These are phyloP conservation scores for Hordeum marinum DNA, from an alignment of 176 grass and related monocot genomes.

Conservation along the genomic window DNA sequence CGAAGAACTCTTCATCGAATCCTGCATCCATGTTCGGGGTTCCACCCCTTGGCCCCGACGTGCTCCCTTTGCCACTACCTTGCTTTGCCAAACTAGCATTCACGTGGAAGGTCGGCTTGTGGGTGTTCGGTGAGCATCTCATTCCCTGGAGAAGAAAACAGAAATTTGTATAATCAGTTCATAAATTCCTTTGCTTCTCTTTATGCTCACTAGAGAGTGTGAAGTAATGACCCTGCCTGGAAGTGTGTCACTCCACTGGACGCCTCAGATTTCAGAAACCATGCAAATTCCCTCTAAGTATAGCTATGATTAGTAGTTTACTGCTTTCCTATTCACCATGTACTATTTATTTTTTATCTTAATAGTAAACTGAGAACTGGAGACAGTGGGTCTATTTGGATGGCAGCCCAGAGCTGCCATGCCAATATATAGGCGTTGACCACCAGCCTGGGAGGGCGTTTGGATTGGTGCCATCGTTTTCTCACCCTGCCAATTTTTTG, in stretches of 20 bases:
- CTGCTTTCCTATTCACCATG: neutral
- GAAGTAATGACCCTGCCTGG: neutral
- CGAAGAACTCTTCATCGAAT: slow-evolving; percentile 78
- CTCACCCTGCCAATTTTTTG: too few relatives aligned
- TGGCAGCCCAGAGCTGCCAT: too few relatives aligned
- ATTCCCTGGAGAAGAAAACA: slow-evolving; percentile 64
- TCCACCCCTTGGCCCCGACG: slow-evolving; percentile 39
- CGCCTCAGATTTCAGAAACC: neutral
- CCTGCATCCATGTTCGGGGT: slow-evolving; percentile 55
- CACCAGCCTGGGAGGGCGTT: too few relatives aligned
- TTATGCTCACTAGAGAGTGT: neutral
- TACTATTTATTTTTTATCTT: neutral
- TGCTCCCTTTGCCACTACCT: slow-evolving; percentile 54
- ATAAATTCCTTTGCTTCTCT: neutral
- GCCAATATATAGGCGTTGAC: too few relatives aligned
- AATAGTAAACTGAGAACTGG: neutral
- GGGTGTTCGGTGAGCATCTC: slow-evolving; percentile 78
- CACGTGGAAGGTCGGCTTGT: slow-evolving; percentile 94
- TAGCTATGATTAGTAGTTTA: neutral
- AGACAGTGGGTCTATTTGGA: neutral
- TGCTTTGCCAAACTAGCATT: slow-evolving; percentile 74
- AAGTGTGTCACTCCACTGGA: neutral
- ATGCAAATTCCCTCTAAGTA: neutral
- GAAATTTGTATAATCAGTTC: neutral
- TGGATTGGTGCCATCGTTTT: too few relatives aligned